Evolutionary conservation across 768 basidiomycete genomes (phyloP).

Genomic region (Pholiota conissans): DNA sequence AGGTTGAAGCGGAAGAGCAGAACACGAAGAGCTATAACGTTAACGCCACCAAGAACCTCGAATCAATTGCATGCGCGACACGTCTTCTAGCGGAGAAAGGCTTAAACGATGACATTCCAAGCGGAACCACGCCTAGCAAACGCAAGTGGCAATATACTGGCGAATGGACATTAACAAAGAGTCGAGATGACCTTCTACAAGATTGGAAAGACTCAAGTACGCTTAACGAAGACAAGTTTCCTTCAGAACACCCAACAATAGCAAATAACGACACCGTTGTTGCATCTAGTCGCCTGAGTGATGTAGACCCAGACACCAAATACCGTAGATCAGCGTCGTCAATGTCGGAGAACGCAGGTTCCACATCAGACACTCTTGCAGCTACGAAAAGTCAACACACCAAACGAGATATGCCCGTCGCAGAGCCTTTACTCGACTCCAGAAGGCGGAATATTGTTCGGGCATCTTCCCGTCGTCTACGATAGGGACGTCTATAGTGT

Average conservation of each 20-base stretch:
- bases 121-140: slow-evolving; percentile 78
- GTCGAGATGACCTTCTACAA: slow-evolving; percentile 58
- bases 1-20: slow-evolving; percentile 32
- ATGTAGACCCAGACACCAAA: slow-evolving; percentile 1
- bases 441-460: slow-evolving; percentile 39
- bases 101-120: slow-evolving; percentile 60
- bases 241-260: background rate
- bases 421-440: slow-evolving; percentile 41
- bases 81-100: slow-evolving; percentile 57
- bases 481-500: slow-evolving; percentile 6
- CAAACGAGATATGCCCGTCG: slow-evolving; percentile 9
- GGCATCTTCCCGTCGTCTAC: slow-evolving; percentile 26
- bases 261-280: background rate
- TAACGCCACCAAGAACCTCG: slow-evolving; percentile 42
- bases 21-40: slow-evolving; percentile 36
- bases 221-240: background rate
- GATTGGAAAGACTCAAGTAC: slow-evolving; percentile 34
- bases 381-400: background rate
- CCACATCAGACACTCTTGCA: background rate
- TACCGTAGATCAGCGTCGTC: slow-evolving; percentile 1
- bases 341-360: slow-evolving; percentile 9
- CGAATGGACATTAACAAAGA: slow-evolving; percentile 69
- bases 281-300: background rate
- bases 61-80: slow-evolving; percentile 49
- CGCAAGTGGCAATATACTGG: slow-evolving; percentile 69